Percentiles rank a stretch among this genome's conserved stretches.
phyloP scores from a whole-genome alignment of 1,139 yeast species.

The Saccharomyces hybrid region DNA sequence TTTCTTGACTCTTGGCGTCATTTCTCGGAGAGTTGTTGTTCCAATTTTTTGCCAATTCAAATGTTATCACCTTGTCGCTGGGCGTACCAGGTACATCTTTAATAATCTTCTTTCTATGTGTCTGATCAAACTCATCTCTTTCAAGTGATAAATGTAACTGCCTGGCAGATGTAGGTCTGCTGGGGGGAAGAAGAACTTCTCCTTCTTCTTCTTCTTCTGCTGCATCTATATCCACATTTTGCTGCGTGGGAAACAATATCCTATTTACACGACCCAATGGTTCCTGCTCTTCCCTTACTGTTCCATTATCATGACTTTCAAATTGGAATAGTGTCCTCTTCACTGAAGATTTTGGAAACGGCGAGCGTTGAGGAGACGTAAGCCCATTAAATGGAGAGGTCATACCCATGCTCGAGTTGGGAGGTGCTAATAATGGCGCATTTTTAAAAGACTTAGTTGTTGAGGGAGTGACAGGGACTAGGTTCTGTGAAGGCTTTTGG shows the following conservation, averaged over 20 bases:
- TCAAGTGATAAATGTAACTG: conserved; percentile 1
- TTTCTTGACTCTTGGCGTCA: conserved; percentile 5
- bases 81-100: conserved; percentile 24
- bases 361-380: conserved; percentile 29
- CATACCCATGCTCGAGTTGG: conserved; percentile 3
- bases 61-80: conserved; percentile 22
- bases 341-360: conserved; percentile 12
- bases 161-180: conserved; percentile 8
- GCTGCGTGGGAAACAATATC: background rate
- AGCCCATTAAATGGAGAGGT: conserved; percentile 20
- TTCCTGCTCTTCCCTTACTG: background rate
- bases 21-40: conserved; percentile 12
- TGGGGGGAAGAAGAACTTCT: conserved; percentile 13
- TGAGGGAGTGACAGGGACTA: conserved; percentile 27
- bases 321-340: conserved; percentile 12
- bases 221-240: background rate
- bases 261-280: conserved; percentile 1
- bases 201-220: conserved; percentile 1
- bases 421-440: conserved; percentile 12
- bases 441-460: conserved; percentile 15
- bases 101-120: conserved; percentile 2
- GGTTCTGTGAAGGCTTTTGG: conserved; percentile 7
- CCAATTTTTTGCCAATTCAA: conserved; percentile 19
- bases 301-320: background rate
- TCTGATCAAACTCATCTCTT: conserved; percentile 1